A percentile compares a stretch with the other conserved stretches of the same genome.
phyloP scores from a whole-genome alignment of 352 stramenopile genomes.

The Globisporangium mamillatum region DNA sequence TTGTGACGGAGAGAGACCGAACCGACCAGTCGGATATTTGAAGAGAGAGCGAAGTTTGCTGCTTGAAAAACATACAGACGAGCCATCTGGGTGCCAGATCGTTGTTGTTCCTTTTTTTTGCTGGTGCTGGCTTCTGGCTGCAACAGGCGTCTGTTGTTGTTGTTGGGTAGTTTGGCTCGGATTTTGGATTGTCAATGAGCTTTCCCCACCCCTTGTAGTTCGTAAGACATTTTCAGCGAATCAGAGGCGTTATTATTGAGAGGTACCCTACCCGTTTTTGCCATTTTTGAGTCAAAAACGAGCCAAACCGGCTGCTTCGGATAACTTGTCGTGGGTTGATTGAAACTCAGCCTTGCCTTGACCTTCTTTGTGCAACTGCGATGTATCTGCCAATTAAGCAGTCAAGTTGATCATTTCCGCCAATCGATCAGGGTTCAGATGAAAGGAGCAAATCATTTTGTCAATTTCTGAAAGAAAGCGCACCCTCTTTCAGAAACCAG shows the following conservation, averaged over 20 bases:
- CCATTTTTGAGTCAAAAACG: neutral
- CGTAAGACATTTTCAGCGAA: neutral
- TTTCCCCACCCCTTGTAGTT: no score
- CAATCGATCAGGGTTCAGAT: neutral
- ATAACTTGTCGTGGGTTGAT: neutral
- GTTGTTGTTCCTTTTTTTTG: constrained; percentile 6
- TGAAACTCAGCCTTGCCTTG: neutral
- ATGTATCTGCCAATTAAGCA: neutral
- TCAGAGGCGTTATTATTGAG: neutral
- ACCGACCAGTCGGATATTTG: neutral
- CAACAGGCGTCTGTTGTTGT: neutral
- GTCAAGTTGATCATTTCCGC: neutral
- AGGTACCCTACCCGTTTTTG: neutral
- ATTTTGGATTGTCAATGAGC: neutral
- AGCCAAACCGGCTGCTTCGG: neutral
- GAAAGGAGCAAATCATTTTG: neutral
- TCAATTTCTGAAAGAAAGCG: neutral
- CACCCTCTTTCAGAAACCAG: neutral
- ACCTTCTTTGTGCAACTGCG: neutral
- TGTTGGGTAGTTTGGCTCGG: neutral
- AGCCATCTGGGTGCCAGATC: neutral
- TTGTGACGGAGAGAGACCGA: constrained; percentile 1
- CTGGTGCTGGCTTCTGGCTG: neutral
- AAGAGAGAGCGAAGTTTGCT: neutral
- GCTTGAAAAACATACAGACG: neutral